A percentile compares a stretch with the other conserved stretches of the same genome.
Evolutionary conservation across 441 rosid species (phyloP).

Genomic region (Caryocar brasiliense): DNA sequence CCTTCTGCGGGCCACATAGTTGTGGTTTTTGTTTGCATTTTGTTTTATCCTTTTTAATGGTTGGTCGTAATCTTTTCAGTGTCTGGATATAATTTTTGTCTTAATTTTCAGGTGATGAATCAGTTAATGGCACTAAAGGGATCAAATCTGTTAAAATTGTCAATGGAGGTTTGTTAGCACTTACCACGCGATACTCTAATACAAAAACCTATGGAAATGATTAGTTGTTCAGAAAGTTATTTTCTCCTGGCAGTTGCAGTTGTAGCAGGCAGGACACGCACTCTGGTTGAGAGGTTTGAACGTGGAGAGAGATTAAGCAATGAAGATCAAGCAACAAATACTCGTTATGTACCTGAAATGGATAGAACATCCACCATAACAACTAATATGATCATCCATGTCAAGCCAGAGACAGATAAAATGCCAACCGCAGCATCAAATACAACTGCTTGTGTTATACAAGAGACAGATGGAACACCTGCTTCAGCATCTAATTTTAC

Average conservation of each 20-base stretch:
- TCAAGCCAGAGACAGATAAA: too few species aligned
- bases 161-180: slow-evolving; percentile 67
- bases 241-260: slow-evolving; percentile 62
- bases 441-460: too few species aligned
- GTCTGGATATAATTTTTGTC: too few species aligned
- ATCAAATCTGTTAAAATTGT: slow-evolving; percentile 50
- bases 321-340: slow-evolving; percentile 19
- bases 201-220: too few species aligned
- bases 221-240: too few species aligned
- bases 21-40: too few species aligned
- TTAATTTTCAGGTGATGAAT: slow-evolving; percentile 44
- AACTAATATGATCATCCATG: neutral
- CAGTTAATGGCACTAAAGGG: slow-evolving; percentile 24
- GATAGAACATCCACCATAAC: neutral
- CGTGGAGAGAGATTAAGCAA: slow-evolving; percentile 41
- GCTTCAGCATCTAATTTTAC: slow-evolving; percentile 2
- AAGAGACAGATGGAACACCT: too few species aligned
- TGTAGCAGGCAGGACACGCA: slow-evolving; percentile 81
- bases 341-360: neutral
- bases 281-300: slow-evolving; percentile 90
- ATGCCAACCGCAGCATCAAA: too few species aligned
- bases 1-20: too few species aligned
- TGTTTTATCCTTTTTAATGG: too few species aligned
- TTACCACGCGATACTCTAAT: too few species aligned
- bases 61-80: too few species aligned